Evolutionary conservation across 768 basidiomycete genomes (phyloP).

Genomic region (Chalciporus piperatus): DNA sequence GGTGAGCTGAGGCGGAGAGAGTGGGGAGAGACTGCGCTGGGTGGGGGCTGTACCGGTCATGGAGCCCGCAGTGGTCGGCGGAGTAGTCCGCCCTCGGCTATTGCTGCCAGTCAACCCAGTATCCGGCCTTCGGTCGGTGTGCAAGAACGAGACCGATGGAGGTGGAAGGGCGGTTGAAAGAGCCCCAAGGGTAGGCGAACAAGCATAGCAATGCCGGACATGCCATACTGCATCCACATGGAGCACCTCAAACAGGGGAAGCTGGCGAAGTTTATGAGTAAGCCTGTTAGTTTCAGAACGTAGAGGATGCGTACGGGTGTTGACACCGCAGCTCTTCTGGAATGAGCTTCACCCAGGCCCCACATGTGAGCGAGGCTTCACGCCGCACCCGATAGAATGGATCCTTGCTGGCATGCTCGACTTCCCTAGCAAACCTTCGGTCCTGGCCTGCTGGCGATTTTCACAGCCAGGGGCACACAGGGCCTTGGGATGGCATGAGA

Average conservation of each 20-base stretch:
- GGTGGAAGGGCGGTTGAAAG: slow-evolving; percentile 57
- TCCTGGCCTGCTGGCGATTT: no score
- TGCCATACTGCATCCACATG: slow-evolving; percentile 70
- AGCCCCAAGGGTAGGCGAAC: slow-evolving; percentile 60
- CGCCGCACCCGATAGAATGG: slow-evolving; percentile 75
- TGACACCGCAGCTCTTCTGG: slow-evolving; percentile 67
- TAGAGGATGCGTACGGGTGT: slow-evolving; percentile 50
- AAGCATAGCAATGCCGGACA: slow-evolving; percentile 82
- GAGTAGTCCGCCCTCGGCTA: slow-evolving; percentile 59
- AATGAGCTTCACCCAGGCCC: slow-evolving; percentile 83
- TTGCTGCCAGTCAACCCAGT: slow-evolving; percentile 48
- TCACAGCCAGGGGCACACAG: no score
- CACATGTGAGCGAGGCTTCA: slow-evolving; percentile 86
- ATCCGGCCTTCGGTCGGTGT: slow-evolving; percentile 51
- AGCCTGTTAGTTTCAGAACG: neutral
- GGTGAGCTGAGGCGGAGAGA: slow-evolving; percentile 18
- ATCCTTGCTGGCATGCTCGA: slow-evolving; percentile 64
- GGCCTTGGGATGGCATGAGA: no score
- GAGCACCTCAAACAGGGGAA: slow-evolving; percentile 75
- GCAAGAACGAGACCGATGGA: slow-evolving; percentile 37
- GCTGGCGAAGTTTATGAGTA: slow-evolving; percentile 40
- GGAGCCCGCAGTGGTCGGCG: slow-evolving; percentile 56
- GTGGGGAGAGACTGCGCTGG: slow-evolving; percentile 37
- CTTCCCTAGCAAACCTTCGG: slow-evolving; percentile 78
- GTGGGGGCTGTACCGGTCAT: slow-evolving; percentile 42